Evolutionary conservation across 2,329 filamentous ascomycete species (phyloP), one percentile per base, ranked within the genome.

Genomic region (Claviceps pusilla): DNA sequence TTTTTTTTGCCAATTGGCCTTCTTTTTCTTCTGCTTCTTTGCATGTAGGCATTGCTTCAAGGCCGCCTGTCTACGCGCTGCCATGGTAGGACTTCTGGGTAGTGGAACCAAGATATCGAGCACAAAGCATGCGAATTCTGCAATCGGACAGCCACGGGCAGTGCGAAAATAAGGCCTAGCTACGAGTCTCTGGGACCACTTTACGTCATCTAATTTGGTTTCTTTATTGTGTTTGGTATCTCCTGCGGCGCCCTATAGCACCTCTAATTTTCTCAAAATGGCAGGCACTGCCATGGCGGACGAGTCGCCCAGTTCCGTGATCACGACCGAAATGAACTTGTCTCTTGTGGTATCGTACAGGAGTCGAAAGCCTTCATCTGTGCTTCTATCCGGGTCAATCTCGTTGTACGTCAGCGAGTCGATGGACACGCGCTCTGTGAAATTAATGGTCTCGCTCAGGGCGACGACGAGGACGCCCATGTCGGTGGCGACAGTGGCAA

Each of bases 331-430:
- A 59, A 97, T 83, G 64, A 89, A 90, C 62, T 88, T 85, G 4
- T 88, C 87, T 14, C 85, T 86, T 1, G 93, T 98, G 50, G 91
- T 87, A 67, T 98, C 93, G 65, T 95, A 96, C 69, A 97, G 81
- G 57, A 96, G 77, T 19, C 79, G 69, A 65, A 81, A 79, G 3
- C 69, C 71, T 43, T 73, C 72, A 19, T 71, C 69, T 16, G 75
- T 72, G 71, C 71, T 88, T 76, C 68, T 86, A 80, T 69, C 88
- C 64, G 67, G 90, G 77, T 70, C 89, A 58, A 96, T 84, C 73
- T 98, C 93, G 68, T 98, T 98, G 63, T 89, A 84, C 46, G 93
- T 91, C 60, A 97, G 87, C 29, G 89, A 91, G 70, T 97, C 93
- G 14, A 94, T 81, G 7, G 89, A 87, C 11, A 96, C 88, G 55